Percentiles rank a stretch among this genome's conserved stretches.
Conservation (phyloP, 2,329 filamentous ascomycete genomes). For the Colletotrichum higginsianum region DNA sequence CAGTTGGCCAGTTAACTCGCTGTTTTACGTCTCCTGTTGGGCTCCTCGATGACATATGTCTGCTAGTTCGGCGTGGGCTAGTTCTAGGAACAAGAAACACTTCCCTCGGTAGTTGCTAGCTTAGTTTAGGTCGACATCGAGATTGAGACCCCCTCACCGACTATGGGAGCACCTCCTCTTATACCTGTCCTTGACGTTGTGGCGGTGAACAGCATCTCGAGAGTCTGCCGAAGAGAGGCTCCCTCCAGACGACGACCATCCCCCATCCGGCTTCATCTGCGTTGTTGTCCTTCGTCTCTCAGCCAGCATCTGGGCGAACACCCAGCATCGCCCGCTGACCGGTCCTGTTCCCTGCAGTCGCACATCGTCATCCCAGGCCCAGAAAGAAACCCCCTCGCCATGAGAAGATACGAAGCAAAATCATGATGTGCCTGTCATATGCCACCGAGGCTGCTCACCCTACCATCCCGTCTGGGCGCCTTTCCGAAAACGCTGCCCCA, state of each 20-base stretch:
- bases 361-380: conserved; percentile 14
- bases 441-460: not conserved
- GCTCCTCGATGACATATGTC: not conserved
- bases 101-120: not conserved
- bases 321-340: conserved; percentile 8
- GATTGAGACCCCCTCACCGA: conserved; percentile 6
- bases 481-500: not conserved
- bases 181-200: conserved; percentile 1
- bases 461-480: not conserved
- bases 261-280: not conserved
- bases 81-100: conserved; percentile 1
- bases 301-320: not conserved
- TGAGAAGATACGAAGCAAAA: conserved; percentile 6
- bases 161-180: conserved; percentile 6
- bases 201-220: conserved; percentile 30
- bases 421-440: conserved; percentile 6
- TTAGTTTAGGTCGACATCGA: conserved; percentile 3
- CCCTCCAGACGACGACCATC: conserved; percentile 3
- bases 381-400: not conserved
- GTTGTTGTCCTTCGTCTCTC: conserved; percentile 1
- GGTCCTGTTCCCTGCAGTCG: conserved; percentile 9
- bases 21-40: not conserved
- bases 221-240: conserved; percentile 3
- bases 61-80: not conserved
- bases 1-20: not conserved